A percentile compares a stretch with the other conserved stretches of the same genome.
These are phyloP conservation scores for Apiospora rasikravindrae DNA, from an alignment of 2,329 filamentous ascomycete genomes.

Conservation along the genomic window DNA sequence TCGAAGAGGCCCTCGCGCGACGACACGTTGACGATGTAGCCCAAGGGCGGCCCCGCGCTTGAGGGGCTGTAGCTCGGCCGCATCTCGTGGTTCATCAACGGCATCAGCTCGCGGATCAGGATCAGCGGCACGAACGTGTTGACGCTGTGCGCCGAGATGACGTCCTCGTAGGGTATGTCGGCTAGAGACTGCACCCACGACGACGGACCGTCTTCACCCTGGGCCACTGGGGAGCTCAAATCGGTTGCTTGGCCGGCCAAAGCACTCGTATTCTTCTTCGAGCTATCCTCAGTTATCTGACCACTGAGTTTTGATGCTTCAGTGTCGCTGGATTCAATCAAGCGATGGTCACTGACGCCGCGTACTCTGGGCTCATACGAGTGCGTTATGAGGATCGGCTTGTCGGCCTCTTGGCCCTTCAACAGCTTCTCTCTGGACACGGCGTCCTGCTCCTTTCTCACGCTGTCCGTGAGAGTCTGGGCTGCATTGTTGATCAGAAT, in stretches of 20 bases:
- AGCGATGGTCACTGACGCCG: background rate
- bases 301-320: background rate
- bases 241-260: background rate
- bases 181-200: conserved; percentile 42
- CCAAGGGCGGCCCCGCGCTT: conserved; percentile 16
- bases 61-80: background rate
- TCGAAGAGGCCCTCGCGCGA: conserved; percentile 44
- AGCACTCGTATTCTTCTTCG: background rate
- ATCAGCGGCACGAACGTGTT: conserved; percentile 46
- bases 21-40: conserved; percentile 42
- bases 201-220: conserved; percentile 27
- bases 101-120: conserved; percentile 43
- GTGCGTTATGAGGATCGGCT: background rate
- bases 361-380: background rate
- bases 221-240: background rate
- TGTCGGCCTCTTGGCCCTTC: background rate
- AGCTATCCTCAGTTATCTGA: too few species aligned
- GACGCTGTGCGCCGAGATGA: conserved; percentile 43
- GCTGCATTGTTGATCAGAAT: conserved; percentile 47
- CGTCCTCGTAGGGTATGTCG: conserved; percentile 45
- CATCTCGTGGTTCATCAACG: conserved; percentile 32
- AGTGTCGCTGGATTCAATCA: background rate
- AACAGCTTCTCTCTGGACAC: conserved; percentile 33
- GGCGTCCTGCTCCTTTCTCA: conserved; percentile 36
- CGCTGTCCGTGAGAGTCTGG: conserved; percentile 43